Evolutionary conservation across 305 asterid genomes (phyloP).

Genomic region (Fraxinus baroniana): DNA sequence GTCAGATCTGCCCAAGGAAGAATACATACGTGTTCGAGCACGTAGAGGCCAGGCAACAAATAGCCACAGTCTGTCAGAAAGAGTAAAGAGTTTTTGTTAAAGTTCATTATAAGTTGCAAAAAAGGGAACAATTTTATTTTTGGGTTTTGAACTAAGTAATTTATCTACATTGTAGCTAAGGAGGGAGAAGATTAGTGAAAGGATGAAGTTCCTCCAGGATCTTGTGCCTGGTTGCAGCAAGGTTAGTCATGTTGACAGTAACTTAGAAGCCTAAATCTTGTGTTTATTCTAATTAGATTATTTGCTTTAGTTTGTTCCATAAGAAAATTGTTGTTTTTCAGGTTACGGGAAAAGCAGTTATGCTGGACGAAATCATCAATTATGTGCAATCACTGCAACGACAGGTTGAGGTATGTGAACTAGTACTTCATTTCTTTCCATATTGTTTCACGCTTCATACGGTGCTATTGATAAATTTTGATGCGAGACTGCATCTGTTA

Average conservation of each 20-base stretch:
- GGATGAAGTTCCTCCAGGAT: constrained; percentile 99
- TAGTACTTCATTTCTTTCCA: neutral
- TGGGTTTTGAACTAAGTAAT: constrained; percentile 18
- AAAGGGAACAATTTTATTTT: neutral
- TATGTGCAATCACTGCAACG: constrained; percentile 93
- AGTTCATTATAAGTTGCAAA: neutral
- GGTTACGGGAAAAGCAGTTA: constrained; percentile 99
- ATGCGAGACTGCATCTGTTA: neutral
- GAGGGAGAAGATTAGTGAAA: constrained; percentile 97
- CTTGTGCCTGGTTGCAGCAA: constrained; percentile 99
- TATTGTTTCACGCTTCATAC: neutral
- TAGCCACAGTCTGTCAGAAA: constrained; percentile 98
- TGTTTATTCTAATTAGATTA: neutral
- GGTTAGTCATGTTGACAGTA: constrained; percentile 43
- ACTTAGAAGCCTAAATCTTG: neutral
- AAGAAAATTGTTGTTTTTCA: constrained; percentile 27
- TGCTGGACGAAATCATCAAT: constrained; percentile 97
- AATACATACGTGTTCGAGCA: constrained; percentile 81
- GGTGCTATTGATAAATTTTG: neutral
- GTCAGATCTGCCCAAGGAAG: constrained; percentile 81
- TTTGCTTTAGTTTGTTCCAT: neutral
- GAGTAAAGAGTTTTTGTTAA: constrained; percentile 45
- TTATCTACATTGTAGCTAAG: constrained; percentile 55
- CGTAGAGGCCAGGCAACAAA: constrained; percentile 97
- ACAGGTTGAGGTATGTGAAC: constrained; percentile 80